Base-by-base conservation (phyloP, 1,284 basidiomycete species). In the Ceratobasidium sp. region DNA sequence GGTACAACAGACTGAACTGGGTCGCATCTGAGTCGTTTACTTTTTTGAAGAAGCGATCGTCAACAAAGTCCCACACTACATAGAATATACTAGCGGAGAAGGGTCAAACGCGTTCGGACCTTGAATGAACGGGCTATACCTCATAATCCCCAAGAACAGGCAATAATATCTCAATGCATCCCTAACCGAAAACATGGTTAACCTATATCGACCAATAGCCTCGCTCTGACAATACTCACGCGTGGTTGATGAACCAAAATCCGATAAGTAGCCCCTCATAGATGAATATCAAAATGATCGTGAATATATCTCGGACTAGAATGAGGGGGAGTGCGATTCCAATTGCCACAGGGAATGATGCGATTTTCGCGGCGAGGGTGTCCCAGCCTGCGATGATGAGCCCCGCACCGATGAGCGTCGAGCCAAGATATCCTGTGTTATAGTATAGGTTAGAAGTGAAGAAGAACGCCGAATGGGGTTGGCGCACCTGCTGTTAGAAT, bases 41-140 rank as follows among this genome's bases (percentile, higher is more conserved):
- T 82, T 93, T 93, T 77, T 91, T 90, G 81, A 93, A 93, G 82
- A 92, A 93, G 75, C 90, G 87, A 79, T 93, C 92, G 78, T 93
- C 92, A 61, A 91, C 87, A 34, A 93, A 87, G 77, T 93, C 92
- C 92, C 91, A 93, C 72, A 93, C 83, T 60, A 89, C 91, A 75
- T 89, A 93, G 71, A 93, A 85, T 53, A 89, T 84, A 76, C 92
- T 93, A 59, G 28, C 43, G 50, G 76, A 41, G 71, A 69, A 61
- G 4, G 67, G 50, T 52, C 73, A 65, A 71, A 39, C 18, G 23
- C 16, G 26, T 30, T 61, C 41, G 36, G 57, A 41, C 32, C 30
- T 41, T 28, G 12, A 61, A 61, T 32, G 30, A 60, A 71, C 48
- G 67, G 52, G 3, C 81, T 90, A 74, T 76, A 93, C 92, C 92